Base-by-base conservation (phyloP, 257 asterid genomes). In the Petrea volubilis region DNA sequence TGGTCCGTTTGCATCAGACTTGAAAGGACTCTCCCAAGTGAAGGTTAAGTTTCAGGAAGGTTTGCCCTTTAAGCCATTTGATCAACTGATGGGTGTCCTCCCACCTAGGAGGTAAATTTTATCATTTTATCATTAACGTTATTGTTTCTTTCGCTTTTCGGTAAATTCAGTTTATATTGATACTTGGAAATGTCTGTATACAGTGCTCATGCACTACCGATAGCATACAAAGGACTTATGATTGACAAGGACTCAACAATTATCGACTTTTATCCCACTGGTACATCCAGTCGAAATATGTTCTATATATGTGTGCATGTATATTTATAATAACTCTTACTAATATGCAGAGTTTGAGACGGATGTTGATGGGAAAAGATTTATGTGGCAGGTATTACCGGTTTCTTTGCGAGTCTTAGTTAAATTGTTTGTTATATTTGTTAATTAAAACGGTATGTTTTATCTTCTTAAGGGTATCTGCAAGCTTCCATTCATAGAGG, bases 61-160 rank as follows among this genome's bases (percentile, higher is more conserved):
- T 41, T 33, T 50, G 0, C 96, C 96, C 5, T 82, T 90, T 56
- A 78, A 80, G 61, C 90, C 95, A 0, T 84, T 85, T 43, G 90
- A 87, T 44, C 95, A 90, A 61, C 85, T 90, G 2, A 70, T 90
- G 92, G 92, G 78, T 1, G 92, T 87, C 17, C 88, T 90, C 43
- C 95, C 94, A 8, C 89, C 92, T 0, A 49, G 70, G 67, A 89
- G 96, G 96, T 89, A 46, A 20, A 2, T 31, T 38, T 55, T 38
- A 10, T 43, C 17, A 29, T 7, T 15, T 60, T 29, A 17, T 57
- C 44, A 11, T 28, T 4, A n/a, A n/a, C n/a, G n/a, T n/a, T 62
- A 40, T 36, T 0, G 3, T 11, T 29, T 3, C 23, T 50, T 31
- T 9, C 18, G 25, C 34, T 27, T 43, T 21, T 23, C 11, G 15